Evolutionary conservation across 1,284 basidiomycete genomes (phyloP), one percentile per base, ranked within the genome.

Genomic region (Apiotrichum veenhuisii): DNA sequence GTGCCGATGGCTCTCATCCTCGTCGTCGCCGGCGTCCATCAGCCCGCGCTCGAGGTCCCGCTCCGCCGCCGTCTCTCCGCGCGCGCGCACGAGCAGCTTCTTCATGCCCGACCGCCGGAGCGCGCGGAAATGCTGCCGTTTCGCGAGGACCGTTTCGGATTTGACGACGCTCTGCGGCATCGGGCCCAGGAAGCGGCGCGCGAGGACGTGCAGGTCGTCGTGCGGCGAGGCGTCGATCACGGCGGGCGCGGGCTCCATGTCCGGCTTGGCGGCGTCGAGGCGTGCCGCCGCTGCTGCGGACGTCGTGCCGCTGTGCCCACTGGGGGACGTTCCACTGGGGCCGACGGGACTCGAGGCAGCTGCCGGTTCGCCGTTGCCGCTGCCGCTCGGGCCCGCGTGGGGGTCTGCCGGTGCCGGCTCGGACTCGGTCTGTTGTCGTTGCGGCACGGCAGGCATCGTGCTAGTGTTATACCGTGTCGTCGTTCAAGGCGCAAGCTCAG

Each of bases 151-250:
- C 23, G 67, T 59, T 3, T 53, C 50, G 2, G 64, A 65, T 50
- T 69, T 66, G 17, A 59, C 54, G 1, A 66, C 59, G 25, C 57
- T 60, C 27, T 67, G 62, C 1, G 75, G 75, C 41, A 75, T 66
- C 5, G 67, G 69, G 2, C 74, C 74, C 2, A 75, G 59, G 57
- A 75, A 75, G 5, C 72, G 64, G 5, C 75, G 63, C 17, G 64
- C 62, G 9, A 70, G 59, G 48, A 66, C 59, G 61, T 73, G 72
- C 1, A 20, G n/a, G 0, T 50, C 44, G 9, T 26, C 45, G 54
- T 71, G 69, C 5, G 70, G 64, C 1, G 52, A 27, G 2, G 64
- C 47, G 7, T 67, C 52, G 9, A 68, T 40, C 5, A 74, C 59
- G 7, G 62, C 64, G 0, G 71, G 70, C 2, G 70, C 64, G 2